Evolutionary conservation across 2,329 filamentous ascomycete genomes (phyloP), one percentile per base, ranked within the genome.

Genomic region (Colletotrichum neosansevieriae): DNA sequence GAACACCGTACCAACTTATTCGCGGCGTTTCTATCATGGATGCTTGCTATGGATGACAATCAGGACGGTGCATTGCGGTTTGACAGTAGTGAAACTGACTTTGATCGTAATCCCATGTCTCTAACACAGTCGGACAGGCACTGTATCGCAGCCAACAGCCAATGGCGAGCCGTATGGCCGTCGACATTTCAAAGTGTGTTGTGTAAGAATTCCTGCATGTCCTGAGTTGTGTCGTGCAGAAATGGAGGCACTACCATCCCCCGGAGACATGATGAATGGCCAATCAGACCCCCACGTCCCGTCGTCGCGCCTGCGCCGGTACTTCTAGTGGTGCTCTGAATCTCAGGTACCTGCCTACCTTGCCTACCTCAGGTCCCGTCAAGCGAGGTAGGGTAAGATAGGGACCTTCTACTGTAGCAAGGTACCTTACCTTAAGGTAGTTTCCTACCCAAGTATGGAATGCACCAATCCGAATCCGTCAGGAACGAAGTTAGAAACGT

Each of bases 221-320:
- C 44, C 47, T 34, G 21, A 65, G 61, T 44, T 59, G 65, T 68
- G 65, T 68, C 65, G 65, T 68, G 65, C 65, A 68, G 65, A 65
- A 56, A 54, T 50, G 54, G 54, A 56, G 62, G 38, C 47, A 29
- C n/a, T 11, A 57, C 34, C 13, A 12, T 44, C 53, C 36, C 47
- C 53, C 60, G 58, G 47, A 36, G n/a, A 50, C 17, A 54, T 19
- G 17, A 32, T 13, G 13, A 15, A 13, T 38, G 32, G 53, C 64
- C 60, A 67, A 67, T 67, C 29, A n/a, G 10, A 53, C 19, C 2
- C 15, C 53, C 51, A 29, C 7, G 29, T 7, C 29, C 29, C 29
- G 2, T 29, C 7, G 6, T 29, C 64, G 63, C 51, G 42, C 38
- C 2, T 57, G 51, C 24, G 38, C 45, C 50, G 50, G 50, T 63